These are phyloP conservation scores for Aspergillus awamori DNA, from an alignment of 2,329 filamentous ascomycete species.

Conservation along the genomic window DNA sequence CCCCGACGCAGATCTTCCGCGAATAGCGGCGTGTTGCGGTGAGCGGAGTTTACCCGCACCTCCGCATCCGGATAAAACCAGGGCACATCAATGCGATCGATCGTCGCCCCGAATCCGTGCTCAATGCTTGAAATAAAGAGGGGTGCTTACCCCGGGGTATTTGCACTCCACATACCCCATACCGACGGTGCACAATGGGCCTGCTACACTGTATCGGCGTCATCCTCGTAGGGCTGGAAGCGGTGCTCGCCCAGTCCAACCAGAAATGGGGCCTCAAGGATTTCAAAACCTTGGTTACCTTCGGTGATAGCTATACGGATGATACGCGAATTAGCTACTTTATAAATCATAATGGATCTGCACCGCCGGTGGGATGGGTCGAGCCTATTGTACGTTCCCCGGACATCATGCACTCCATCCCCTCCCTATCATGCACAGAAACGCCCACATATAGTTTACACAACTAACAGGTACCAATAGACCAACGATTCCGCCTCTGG, in stretches of 20 bases:
- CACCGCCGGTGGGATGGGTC: constrained; percentile 64
- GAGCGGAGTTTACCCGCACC: neutral
- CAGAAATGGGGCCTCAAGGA: constrained; percentile 26
- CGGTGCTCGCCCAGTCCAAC: constrained; percentile 7
- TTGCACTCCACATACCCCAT: neutral
- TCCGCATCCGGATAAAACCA: neutral
- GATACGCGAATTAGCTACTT: constrained; percentile 70
- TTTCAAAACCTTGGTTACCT: constrained; percentile 60
- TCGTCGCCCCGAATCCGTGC: no score
- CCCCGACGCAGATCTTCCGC: neutral
- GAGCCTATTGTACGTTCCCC: constrained; percentile 46
- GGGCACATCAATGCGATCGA: no score
- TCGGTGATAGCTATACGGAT: constrained; percentile 78
- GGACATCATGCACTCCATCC: no score
- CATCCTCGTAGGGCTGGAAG: constrained; percentile 3
- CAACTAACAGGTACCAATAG: constrained; percentile 11
- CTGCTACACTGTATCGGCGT: neutral
- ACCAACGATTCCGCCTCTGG: constrained; percentile 63
- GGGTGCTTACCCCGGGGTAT: no score
- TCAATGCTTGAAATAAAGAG: no score
- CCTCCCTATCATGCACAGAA: neutral
- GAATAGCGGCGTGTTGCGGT: neutral
- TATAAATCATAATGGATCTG: constrained; percentile 25
- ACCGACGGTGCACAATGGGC: constrained; percentile 1
- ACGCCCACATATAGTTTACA: neutral